Evolutionary conservation across 1,284 basidiomycete species (phyloP).

Genomic region (Rhodotorula sp.): DNA sequence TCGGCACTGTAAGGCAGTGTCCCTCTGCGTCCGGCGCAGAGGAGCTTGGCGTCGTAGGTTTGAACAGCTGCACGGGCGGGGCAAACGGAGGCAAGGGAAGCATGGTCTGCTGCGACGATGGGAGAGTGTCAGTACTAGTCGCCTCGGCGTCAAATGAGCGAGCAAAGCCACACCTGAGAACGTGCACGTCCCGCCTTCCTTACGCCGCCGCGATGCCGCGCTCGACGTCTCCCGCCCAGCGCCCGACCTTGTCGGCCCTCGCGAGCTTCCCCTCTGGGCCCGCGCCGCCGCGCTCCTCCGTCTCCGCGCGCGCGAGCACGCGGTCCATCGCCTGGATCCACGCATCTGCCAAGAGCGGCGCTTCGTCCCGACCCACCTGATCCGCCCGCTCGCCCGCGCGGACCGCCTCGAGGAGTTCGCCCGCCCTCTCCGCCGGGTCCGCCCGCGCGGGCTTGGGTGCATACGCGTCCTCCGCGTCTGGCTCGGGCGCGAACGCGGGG

Average conservation of each 20-base stretch:
- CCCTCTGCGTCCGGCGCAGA: no score
- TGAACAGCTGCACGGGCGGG: no score
- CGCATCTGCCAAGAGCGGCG: neutral
- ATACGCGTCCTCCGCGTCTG: neutral
- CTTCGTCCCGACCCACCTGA: neutral
- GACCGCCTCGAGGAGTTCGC: neutral
- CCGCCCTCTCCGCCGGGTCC: neutral
- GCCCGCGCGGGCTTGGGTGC: neutral
- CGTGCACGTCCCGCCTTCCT: neutral
- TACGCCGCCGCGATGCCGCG: conserved; percentile 4
- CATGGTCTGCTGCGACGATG: no score
- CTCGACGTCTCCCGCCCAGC: neutral
- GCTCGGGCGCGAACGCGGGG: neutral
- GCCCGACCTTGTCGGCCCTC: neutral
- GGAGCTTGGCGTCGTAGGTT: no score
- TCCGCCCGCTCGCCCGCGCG: neutral
- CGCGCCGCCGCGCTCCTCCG: neutral
- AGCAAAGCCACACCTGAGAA: no score
- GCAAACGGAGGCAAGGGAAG: no score
- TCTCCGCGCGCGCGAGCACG: neutral
- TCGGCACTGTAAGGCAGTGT: no score
- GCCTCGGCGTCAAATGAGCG: no score
- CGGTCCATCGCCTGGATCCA: neutral
- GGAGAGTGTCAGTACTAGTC: no score
- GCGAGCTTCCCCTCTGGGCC: neutral